Conservation (phyloP, 1,284 basidiomycete species). For the Naganishia liquefaciens region DNA sequence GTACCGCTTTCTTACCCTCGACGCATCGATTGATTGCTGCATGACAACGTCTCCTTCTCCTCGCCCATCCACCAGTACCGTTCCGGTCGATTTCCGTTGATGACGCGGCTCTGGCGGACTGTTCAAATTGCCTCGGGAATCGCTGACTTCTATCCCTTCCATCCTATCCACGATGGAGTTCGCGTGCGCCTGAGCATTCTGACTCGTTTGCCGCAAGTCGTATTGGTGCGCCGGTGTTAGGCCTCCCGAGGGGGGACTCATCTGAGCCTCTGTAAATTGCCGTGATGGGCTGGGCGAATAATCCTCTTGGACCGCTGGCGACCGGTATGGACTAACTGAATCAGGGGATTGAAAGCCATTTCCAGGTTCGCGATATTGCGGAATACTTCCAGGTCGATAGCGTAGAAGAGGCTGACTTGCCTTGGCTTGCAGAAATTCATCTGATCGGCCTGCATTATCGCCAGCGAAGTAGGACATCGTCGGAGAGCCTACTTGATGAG, state of each 20-base stretch:
- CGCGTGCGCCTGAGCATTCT: background rate
- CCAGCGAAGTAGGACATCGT: conserved; percentile 22
- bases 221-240: background rate
- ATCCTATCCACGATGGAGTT: conserved; percentile 25
- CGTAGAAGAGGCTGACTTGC: background rate
- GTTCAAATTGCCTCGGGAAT: background rate
- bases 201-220: background rate
- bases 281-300: conserved; percentile 21
- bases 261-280: background rate
- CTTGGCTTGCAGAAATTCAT: conserved; percentile 10
- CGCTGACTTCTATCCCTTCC: conserved; percentile 26
- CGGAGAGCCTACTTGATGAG: conserved; percentile 1
- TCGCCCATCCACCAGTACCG: conserved; percentile 18
- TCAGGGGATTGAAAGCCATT: conserved; percentile 19
- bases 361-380: conserved; percentile 16
- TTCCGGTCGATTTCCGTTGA: background rate
- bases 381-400: conserved; percentile 5
- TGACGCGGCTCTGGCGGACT: background rate
- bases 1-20: conserved; percentile 13
- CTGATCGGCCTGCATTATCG: background rate
- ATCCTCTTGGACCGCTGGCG: conserved; percentile 12
- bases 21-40: conserved; percentile 10
- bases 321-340: conserved; percentile 17
- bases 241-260: conserved; percentile 6
- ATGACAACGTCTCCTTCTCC: conserved; percentile 19